A percentile compares a stretch with the other conserved stretches of the same genome.
Conservation (phyloP, 2,329 filamentous ascomycete species). For the Diaporthe vaccinii region DNA sequence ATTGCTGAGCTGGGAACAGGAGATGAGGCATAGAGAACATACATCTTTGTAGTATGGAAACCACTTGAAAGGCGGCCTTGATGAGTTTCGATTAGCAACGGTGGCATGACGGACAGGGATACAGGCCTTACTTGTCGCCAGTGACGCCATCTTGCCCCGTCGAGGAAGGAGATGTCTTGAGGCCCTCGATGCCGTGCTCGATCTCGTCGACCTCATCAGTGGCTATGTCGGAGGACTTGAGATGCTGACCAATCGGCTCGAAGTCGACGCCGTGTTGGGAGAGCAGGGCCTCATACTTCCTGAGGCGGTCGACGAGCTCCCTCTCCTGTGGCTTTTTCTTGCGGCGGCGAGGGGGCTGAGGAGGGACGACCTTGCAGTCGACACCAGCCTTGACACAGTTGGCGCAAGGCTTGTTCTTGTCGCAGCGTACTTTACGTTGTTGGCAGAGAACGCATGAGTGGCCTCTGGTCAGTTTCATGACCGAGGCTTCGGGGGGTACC, state of each 20-base stretch:
- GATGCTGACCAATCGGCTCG: conserved; percentile 72
- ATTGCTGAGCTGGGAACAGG: background rate
- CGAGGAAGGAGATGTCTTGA: conserved; percentile 66
- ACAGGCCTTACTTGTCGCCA: conserved; percentile 48
- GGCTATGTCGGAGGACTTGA: conserved; percentile 56
- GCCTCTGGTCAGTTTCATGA: conserved; percentile 67
- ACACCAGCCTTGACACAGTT: conserved; percentile 75
- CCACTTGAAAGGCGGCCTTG: conserved; percentile 58
- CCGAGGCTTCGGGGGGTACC: conserved; percentile 54
- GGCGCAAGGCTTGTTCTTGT: conserved; percentile 78
- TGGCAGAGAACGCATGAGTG: conserved; percentile 81
- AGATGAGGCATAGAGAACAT: conserved; percentile 42
- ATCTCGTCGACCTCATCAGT: conserved; percentile 69
- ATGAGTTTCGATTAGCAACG: conserved; percentile 45
- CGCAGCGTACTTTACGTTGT: conserved; percentile 81
- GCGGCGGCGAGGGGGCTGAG: conserved; percentile 68
- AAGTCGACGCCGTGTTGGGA: conserved; percentile 77
- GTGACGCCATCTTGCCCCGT: conserved; percentile 54
- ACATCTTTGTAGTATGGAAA: conserved; percentile 68
- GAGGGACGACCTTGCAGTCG: conserved; percentile 72
- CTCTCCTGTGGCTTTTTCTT: conserved; percentile 78
- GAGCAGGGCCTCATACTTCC: conserved; percentile 76
- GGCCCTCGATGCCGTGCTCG: conserved; percentile 67
- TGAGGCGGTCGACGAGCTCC: conserved; percentile 77
- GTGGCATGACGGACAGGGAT: conserved; percentile 42